Conservation (phyloP, 768 basidiomycete species). For the Tulasnella sp. region DNA sequence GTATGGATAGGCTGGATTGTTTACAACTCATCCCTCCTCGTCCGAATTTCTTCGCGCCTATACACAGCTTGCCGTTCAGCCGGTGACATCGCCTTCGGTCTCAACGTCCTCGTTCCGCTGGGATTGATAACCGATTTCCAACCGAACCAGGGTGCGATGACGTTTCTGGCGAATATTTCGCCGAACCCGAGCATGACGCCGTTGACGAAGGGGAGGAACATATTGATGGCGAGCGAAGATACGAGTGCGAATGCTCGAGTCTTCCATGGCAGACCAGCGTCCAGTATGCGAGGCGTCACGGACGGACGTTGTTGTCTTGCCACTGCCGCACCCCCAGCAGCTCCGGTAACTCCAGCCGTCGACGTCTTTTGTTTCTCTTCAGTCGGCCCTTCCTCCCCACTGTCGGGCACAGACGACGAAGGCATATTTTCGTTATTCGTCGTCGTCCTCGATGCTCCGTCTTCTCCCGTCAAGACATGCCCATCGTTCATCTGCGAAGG, state of each 20-base stretch:
- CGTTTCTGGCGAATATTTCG: slow-evolving; percentile 58
- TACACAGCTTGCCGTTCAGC: background rate
- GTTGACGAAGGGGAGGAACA: slow-evolving; percentile 79
- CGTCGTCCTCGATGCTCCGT: slow-evolving; percentile 35
- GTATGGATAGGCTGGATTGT: too few species aligned
- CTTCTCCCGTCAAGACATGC: too few species aligned
- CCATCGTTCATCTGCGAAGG: too few species aligned
- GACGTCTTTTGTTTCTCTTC: slow-evolving; percentile 6
- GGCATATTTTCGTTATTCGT: slow-evolving; percentile 21
- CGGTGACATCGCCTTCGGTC: background rate
- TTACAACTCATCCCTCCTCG: background rate
- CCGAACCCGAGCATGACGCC: slow-evolving; percentile 96
- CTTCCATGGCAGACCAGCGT: slow-evolving; percentile 48
- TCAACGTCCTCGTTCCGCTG: slow-evolving; percentile 1
- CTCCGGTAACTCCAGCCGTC: background rate
- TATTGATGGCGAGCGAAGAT: slow-evolving; percentile 69
- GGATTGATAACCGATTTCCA: slow-evolving; percentile 19
- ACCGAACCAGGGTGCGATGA: slow-evolving; percentile 26
- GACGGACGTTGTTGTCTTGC: slow-evolving; percentile 28
- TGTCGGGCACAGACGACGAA: slow-evolving; percentile 3
- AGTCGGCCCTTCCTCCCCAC: background rate
- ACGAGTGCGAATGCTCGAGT: slow-evolving; percentile 57
- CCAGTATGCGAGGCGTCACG: slow-evolving; percentile 59
- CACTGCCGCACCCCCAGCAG: background rate
- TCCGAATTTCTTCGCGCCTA: background rate